These are phyloP conservation scores for Brassica incana DNA, from an alignment of 345 rosid species.

Conservation along the genomic window DNA sequence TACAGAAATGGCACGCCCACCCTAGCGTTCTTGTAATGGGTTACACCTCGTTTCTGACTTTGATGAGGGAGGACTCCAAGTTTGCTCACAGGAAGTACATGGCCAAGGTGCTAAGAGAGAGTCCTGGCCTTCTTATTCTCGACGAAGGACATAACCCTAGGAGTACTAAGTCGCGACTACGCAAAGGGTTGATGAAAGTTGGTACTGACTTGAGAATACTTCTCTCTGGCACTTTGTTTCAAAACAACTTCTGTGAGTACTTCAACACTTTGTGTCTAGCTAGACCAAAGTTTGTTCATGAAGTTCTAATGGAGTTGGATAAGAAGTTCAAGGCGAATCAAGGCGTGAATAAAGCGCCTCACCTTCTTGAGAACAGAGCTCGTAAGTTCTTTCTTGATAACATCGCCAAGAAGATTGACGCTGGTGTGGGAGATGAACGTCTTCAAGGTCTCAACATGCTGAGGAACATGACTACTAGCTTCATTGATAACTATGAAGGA, in stretches of 20 bases:
- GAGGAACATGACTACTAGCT: conserved; percentile 67
- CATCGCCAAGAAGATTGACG: conserved; percentile 80
- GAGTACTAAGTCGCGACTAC: conserved; percentile 89
- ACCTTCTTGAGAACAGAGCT: conserved; percentile 78
- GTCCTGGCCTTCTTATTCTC: conserved; percentile 82
- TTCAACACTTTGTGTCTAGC: conserved; percentile 93
- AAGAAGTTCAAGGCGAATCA: conserved; percentile 57
- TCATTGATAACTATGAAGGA: conserved; percentile 86
- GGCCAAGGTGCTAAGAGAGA: conserved; percentile 89
- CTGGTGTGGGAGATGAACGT: conserved; percentile 64
- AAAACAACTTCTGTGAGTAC: conserved; percentile 93
- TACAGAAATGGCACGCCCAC: conserved; percentile 90
- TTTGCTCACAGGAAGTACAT: conserved; percentile 76
- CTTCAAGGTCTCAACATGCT: conserved; percentile 76
- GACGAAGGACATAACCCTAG: conserved; percentile 98
- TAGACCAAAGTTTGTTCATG: conserved; percentile 77
- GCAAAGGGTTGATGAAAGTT: conserved; percentile 92
- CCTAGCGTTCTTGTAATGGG: conserved; percentile 98
- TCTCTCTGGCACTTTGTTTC: conserved; percentile 94
- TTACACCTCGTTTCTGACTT: conserved; percentile 82
- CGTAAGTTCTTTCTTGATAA: conserved; percentile 80
- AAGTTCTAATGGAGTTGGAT: conserved; percentile 68
- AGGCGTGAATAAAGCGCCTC: conserved; percentile 53
- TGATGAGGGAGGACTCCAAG: conserved; percentile 88
- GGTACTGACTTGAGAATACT: conserved; percentile 70